Base-by-base conservation (phyloP, 805 yeast genomes). In the Candida caryicola region DNA sequence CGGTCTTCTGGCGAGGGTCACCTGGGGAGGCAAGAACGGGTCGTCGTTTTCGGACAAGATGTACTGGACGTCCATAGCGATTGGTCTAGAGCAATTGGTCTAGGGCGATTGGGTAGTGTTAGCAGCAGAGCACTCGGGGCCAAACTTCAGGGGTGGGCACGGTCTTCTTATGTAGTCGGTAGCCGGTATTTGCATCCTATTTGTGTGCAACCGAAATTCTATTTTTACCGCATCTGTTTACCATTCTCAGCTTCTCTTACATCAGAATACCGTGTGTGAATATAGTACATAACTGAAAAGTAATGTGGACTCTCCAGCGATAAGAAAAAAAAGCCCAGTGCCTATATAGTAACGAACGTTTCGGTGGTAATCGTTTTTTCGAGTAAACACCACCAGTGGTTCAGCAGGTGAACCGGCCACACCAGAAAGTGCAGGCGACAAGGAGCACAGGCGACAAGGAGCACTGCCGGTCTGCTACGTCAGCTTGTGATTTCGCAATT, bases 311-410 rank as follows among this genome's bases (percentile, higher is more conserved):
- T 10, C 25, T 21, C 25, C 25, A 21, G 25, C 10, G 25, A 10
- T 21, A 21, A 21, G 10, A 21, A 10, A 21, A 21, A 21, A 21
- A 21, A 21, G 10, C 10, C 25, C 10, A 21, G 25, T 21, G 25
- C 25, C 32, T 31, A 23, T 30, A 27, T 34, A 38, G 40, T 41
- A 31, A n/a, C 33, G 32, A 25, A 33, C 39, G 36, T 42, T 29
- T 18, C 46, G 43, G 29, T 34, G 40, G 23, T 33, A 13, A 33
- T 39, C 16, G 19, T 36, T 36, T 18, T 33, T 30, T 23, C 42
- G 43, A 53, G 44, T 53, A 55, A 39, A 50, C 56, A n/a, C n/a
- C n/a, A n/a, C n/a, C n/a, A n/a, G n/a, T n/a, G n/a, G n/a, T n/a
- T n/a, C n/a, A n/a, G n/a, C n/a, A n/a, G n/a, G n/a, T n/a, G n/a